These are phyloP conservation scores for Magnolia changhungtana DNA, from an alignment of 164 flowering plant genomes.

Conservation along the genomic window DNA sequence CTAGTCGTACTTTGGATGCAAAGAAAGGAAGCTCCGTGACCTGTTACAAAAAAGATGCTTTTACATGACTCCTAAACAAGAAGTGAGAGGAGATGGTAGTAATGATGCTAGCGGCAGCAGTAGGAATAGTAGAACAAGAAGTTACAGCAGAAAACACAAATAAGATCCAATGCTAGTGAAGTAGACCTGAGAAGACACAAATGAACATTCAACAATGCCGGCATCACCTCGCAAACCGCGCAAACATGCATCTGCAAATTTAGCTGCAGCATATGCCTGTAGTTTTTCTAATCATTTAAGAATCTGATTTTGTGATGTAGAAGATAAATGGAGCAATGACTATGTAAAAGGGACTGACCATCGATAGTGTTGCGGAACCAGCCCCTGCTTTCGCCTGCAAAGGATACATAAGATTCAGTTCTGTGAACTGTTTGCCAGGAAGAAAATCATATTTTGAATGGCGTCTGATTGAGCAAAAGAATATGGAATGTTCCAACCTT, in stretches of 20 bases:
- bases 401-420: neutral
- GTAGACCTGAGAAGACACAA: constrained; percentile 69
- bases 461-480: neutral
- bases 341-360: constrained; percentile 42
- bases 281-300: neutral
- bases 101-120: neutral
- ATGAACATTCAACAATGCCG: constrained; percentile 73
- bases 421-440: neutral
- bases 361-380: constrained; percentile 96
- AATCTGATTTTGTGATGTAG: neutral
- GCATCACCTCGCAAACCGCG: constrained; percentile 89
- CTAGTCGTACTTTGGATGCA: constrained; percentile 81
- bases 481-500: neutral
- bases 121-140: neutral
- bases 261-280: constrained; percentile 91
- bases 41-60: constrained; percentile 25
- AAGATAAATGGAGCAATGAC: neutral
- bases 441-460: neutral
- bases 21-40: constrained; percentile 98
- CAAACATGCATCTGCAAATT: constrained; percentile 91
- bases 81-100: neutral
- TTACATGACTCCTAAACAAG: neutral
- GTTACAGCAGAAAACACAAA: neutral
- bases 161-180: neutral
- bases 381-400: constrained; percentile 97